Conservation (phyloP, 2,329 filamentous ascomycete species). For the Volutella citrinella region DNA sequence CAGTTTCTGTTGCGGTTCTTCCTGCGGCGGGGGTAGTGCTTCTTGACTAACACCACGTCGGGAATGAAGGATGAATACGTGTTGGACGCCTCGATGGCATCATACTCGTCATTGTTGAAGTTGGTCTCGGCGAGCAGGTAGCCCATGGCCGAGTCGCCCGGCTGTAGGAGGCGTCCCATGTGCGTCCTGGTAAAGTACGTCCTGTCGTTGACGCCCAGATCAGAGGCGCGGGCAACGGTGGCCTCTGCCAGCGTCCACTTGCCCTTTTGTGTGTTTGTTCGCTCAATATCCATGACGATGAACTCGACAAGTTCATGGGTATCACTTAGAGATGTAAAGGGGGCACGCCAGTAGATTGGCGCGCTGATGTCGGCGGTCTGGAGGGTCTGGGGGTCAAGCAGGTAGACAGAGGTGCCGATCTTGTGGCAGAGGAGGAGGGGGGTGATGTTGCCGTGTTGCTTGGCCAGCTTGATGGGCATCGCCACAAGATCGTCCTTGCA, state of each 20-base stretch:
- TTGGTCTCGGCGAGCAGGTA: conserved; percentile 87
- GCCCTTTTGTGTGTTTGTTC: conserved; percentile 69
- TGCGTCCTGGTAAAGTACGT: conserved; percentile 92
- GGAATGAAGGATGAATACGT: conserved; percentile 77
- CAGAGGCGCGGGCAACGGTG: conserved; percentile 81
- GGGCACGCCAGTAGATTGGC: conserved; percentile 84
- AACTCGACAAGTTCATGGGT: conserved; percentile 86
- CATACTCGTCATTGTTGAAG: conserved; percentile 86
- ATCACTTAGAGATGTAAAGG: conserved; percentile 81
- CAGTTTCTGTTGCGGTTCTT: conserved; percentile 82
- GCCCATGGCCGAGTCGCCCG: conserved; percentile 92
- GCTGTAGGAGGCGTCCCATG: conserved; percentile 78
- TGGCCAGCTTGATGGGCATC: conserved; percentile 84
- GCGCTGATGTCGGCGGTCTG: conserved; percentile 84
- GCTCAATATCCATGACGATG: conserved; percentile 91
- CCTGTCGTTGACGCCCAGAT: conserved; percentile 80
- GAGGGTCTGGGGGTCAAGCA: conserved; percentile 86
- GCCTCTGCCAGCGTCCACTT: conserved; percentile 83
- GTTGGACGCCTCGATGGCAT: conserved; percentile 75
- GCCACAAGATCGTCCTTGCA: conserved; percentile 98
- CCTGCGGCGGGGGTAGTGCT: conserved; percentile 83
- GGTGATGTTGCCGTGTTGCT: conserved; percentile 81
- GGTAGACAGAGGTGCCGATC: conserved; percentile 84
- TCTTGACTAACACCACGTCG: conserved; percentile 95
- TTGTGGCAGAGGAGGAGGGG: conserved; percentile 83